Evolutionary conservation across 148 eudicot genomes (phyloP).

Genomic region (Persicaria maculosa): DNA sequence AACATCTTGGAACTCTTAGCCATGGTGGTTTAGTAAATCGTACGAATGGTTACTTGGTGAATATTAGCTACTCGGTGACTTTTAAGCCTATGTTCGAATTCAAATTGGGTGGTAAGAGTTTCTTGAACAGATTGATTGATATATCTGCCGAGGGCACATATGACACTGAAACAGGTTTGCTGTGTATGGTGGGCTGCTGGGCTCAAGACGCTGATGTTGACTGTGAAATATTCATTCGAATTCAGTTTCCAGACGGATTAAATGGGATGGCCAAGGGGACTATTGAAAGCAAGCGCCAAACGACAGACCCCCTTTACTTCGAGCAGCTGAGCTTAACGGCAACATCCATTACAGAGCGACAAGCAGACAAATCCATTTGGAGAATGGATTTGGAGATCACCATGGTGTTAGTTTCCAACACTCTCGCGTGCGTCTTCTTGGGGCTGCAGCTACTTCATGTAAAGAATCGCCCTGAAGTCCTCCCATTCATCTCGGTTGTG

Average conservation of each 20-base stretch:
- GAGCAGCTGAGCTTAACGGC: conserved; percentile 48
- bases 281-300: conserved; percentile 66
- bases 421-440: conserved; percentile 66
- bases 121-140: conserved; percentile 18
- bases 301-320: conserved; percentile 56
- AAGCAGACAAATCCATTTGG: conserved; percentile 56
- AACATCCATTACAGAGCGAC: conserved; percentile 40
- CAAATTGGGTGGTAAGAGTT: conserved; percentile 32
- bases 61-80: conserved; percentile 54
- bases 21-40: conserved; percentile 19
- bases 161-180: conserved; percentile 40
- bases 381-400: conserved; percentile 84
- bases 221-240: conserved; percentile 54
- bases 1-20: not conserved
- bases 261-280: conserved; percentile 45
- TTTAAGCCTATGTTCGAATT: conserved; percentile 25
- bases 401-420: conserved; percentile 78
- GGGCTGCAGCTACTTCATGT: conserved; percentile 68
- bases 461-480: conserved; percentile 47
- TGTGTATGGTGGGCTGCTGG: conserved; percentile 88
- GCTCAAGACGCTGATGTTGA: conserved; percentile 37
- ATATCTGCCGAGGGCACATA: conserved; percentile 84
- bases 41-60: conserved; percentile 23
- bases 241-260: conserved; percentile 48
- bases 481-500: conserved; percentile 60